Evolutionary conservation across 225 moss, liverwort and hornwort genomes (phyloP).

Genomic region (Straminergon stramineum): DNA sequence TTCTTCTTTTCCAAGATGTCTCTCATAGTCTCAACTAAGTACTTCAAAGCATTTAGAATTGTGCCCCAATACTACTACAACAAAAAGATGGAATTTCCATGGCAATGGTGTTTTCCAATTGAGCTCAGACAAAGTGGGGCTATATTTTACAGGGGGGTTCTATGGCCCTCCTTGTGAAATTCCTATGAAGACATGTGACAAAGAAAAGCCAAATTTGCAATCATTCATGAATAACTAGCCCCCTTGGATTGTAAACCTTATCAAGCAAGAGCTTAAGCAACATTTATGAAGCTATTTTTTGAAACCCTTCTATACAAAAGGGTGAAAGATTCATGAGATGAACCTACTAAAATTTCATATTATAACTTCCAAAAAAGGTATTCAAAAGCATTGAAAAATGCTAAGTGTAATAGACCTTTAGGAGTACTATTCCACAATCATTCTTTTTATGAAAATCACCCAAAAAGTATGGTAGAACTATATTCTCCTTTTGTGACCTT

Average conservation of each 20-base stretch:
- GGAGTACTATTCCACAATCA: neutral
- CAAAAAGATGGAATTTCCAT: fast-evolving
- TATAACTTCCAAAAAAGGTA: neutral
- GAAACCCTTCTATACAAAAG: fast-evolving
- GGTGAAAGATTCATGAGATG: neutral
- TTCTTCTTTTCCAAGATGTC: neutral
- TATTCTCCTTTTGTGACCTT: fast-evolving
- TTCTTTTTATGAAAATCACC: neutral
- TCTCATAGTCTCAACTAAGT: fast-evolving
- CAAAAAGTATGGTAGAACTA: fast-evolving
- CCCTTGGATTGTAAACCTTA: fast-evolving
- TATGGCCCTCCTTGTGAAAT: neutral
- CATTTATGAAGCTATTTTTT: neutral
- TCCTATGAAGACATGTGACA: neutral
- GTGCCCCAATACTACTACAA: fast-evolving
- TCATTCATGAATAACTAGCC: neutral
- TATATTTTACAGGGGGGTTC: neutral
- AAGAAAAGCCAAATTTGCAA: neutral
- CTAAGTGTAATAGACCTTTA: fast-evolving
- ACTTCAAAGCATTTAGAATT: neutral
- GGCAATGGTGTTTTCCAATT: fast-evolving
- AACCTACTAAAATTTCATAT: neutral
- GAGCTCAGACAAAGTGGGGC: neutral
- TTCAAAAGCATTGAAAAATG: neutral
- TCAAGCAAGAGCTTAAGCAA: neutral